phyloP scores from a whole-genome alignment of 169 alveolate genomes.

The Cryptosporidium sp. region DNA sequence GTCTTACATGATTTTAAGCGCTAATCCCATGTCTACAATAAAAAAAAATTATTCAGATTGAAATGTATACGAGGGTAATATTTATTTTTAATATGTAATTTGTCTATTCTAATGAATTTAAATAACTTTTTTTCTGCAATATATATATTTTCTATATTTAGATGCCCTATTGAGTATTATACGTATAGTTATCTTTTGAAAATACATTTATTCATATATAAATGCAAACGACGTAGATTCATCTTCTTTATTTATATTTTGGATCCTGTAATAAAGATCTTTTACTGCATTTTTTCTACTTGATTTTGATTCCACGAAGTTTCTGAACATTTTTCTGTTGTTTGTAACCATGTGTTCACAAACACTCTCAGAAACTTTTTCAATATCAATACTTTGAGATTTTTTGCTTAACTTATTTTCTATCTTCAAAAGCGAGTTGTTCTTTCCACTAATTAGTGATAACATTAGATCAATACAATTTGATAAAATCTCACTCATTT shows the following conservation, averaged over 20 bases:
- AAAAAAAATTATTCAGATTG: constrained; percentile 10
- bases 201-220: not conserved
- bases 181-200: constrained; percentile 3
- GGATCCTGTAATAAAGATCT: constrained; percentile 23
- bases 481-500: not conserved
- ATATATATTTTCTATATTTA: not conserved
- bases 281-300: constrained; percentile 1
- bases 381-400: not conserved
- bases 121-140: not conserved
- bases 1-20: constrained; percentile 75
- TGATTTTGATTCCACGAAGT: constrained; percentile 46
- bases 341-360: constrained; percentile 6
- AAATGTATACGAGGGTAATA: not conserved
- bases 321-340: constrained; percentile 29
- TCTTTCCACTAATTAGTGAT: not conserved
- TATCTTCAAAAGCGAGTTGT: constrained; percentile 10
- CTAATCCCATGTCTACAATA: constrained; percentile 52
- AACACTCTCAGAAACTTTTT: not conserved
- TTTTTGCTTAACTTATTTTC: not conserved
- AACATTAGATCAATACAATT: not conserved
- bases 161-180: not conserved
- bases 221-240: constrained; percentile 57
- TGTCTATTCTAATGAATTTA: constrained; percentile 23
- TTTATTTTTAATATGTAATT: constrained; percentile 6
- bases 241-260: constrained; percentile 5